Evolutionary conservation across 257 asterid genomes (phyloP), one percentile per base, ranked within the genome.

Genomic region (Hygrophila difformis): DNA sequence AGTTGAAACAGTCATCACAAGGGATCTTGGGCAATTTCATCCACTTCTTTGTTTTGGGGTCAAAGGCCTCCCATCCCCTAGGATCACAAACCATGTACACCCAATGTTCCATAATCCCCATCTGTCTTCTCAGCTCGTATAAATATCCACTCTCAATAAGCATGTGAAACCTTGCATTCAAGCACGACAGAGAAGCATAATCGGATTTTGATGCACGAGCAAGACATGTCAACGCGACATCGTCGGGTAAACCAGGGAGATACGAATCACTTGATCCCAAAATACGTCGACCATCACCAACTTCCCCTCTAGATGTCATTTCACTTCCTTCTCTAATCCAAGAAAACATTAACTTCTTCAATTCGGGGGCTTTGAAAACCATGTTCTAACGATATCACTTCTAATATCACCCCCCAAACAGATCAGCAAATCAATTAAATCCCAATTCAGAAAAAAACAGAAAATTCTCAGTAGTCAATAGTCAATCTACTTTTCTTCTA

Each of bases 21-120:
- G 96, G 94, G 23, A 86, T 75, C 47, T 69, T 86, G 0, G 93
- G 96, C 67, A 82, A 62, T 44, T 72, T 71, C 76, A 68, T 71
- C 96, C 96, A 86, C 48, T 70, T 86, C 12, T 82, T 61, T 36
- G 76, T 63, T 38, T 70, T 74, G 28, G 88, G 94, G 61, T 86
- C 87, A 23, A 86, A 86, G 0, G 92, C 96, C 67, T 86, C 96
- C 96, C 96, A 86, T 35, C 82, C 96, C 70, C 93, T 71, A 0
- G 92, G 96, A 60, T 86, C 96, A 70, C 92, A 79, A 20, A 85
- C 92, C 85, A 85, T 76, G 48, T 85, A 85, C 41, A 82, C 92
- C 96, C 94, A 82, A 54, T 82, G 94, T 75, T 86, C 93, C 44
- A 74, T 67, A 39, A 72, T 47, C 29, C 73, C 62, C 60, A 79